A percentile compares a stretch with the other conserved stretches of the same genome.
Evolutionary conservation across 2,329 filamentous ascomycete species (phyloP).

Genomic region (Furcasterigmium furcatum): DNA sequence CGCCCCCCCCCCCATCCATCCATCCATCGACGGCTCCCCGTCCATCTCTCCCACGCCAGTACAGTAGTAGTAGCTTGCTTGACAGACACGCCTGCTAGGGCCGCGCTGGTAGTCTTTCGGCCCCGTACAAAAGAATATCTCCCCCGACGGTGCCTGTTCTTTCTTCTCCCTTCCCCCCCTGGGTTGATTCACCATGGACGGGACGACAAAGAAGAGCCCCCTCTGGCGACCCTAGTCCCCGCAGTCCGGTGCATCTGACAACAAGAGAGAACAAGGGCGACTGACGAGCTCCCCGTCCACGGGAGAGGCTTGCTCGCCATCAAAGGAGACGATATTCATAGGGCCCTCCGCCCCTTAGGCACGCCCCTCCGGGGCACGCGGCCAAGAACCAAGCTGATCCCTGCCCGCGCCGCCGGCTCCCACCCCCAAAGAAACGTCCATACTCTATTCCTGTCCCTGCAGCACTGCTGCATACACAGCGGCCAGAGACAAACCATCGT

Average conservation of each 20-base stretch:
- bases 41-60: not conserved
- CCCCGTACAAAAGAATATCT: slow-evolving; percentile 3
- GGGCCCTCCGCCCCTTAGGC: not conserved
- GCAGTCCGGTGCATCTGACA: not conserved
- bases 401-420: not conserved
- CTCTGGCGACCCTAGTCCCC: slow-evolving; percentile 1
- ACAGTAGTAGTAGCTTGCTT: too few species aligned
- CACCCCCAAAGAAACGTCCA: not conserved
- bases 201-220: slow-evolving; percentile 2
- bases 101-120: too few species aligned
- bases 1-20: too few species aligned
- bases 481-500: slow-evolving; percentile 2
- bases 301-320: not conserved
- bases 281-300: not conserved
- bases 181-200: slow-evolving; percentile 4
- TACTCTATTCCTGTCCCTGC: slow-evolving; percentile 3
- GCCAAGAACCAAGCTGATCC: not conserved
- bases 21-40: slow-evolving; percentile 10
- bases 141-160: not conserved
- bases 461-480: not conserved
- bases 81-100: too few species aligned
- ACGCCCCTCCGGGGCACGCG: slow-evolving; percentile 1
- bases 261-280: slow-evolving; percentile 1
- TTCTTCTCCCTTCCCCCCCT: slow-evolving; percentile 1
- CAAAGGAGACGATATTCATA: slow-evolving; percentile 2